A percentile compares a stretch with the other conserved stretches of the same genome.
phyloP scores from a whole-genome alignment of 352 stramenopile species.

The Phytopythium delawarense region DNA sequence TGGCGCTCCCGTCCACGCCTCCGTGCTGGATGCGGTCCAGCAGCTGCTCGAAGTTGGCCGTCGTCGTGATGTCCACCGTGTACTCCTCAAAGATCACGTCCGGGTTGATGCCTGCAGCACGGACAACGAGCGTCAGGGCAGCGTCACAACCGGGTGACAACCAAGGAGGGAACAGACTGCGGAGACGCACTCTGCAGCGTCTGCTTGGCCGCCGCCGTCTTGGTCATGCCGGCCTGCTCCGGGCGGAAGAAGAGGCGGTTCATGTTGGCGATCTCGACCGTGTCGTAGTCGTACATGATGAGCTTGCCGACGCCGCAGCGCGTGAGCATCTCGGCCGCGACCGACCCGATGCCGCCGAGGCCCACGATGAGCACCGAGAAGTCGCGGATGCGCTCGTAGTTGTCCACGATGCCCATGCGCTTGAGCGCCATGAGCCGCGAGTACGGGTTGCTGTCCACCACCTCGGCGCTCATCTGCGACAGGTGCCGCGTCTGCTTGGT shows the following conservation, averaged over 20 bases:
- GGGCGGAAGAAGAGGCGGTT: constrained; percentile 90
- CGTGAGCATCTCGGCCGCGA: constrained; percentile 88
- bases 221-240: constrained; percentile 83
- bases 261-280: constrained; percentile 90
- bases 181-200: constrained; percentile 68
- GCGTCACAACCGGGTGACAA: neutral
- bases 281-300: constrained; percentile 90
- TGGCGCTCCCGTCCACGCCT: constrained; percentile 43
- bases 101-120: constrained; percentile 72
- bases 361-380: constrained; percentile 83
- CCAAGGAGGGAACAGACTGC: neutral
- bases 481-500: constrained; percentile 19
- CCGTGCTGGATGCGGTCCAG: constrained; percentile 72
- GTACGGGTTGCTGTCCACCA: constrained; percentile 87
- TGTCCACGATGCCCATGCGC: constrained; percentile 87
- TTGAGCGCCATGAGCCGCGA: constrained; percentile 88
- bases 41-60: constrained; percentile 81
- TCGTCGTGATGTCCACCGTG: constrained; percentile 86
- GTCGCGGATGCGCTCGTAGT: constrained; percentile 85
- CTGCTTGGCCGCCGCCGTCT: constrained; percentile 84
- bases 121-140: neutral
- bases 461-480: constrained; percentile 72
- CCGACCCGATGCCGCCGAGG: constrained; percentile 81
- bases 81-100: constrained; percentile 88
- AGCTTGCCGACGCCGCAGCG: constrained; percentile 89